Conservation (phyloP, 129 eudicot species). For the Pseudognaphalium luteoalbum region DNA sequence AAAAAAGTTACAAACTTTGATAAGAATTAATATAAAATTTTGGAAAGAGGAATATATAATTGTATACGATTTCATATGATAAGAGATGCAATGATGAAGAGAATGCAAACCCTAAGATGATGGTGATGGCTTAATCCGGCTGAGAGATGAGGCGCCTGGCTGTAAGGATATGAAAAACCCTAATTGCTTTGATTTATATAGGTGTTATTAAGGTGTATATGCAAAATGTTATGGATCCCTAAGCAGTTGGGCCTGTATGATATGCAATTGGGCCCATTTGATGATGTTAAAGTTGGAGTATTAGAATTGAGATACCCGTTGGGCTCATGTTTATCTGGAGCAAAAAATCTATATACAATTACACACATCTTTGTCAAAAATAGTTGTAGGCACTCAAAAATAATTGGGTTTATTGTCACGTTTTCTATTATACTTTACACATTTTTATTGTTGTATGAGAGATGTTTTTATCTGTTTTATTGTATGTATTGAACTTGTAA, state of each 20-base stretch:
- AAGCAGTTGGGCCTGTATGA: slow-evolving; percentile 10
- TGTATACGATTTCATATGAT: background rate
- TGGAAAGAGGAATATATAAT: no score
- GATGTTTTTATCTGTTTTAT: no score
- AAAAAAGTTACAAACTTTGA: no score
- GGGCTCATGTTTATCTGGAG: no score
- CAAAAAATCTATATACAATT: no score
- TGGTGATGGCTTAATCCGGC: slow-evolving; percentile 1
- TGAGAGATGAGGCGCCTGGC: slow-evolving; percentile 31
- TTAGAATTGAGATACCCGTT: background rate
- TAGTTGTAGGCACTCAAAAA: no score
- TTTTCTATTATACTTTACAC: no score
- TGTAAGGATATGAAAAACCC: slow-evolving; percentile 30
- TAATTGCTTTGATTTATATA: slow-evolving; percentile 29
- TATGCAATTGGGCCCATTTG: background rate
- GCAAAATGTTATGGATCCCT: background rate
- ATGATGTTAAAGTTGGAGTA: no score
- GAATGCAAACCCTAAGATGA: background rate
- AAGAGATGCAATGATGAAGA: background rate
- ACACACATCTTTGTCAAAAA: no score
- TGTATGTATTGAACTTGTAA: no score
- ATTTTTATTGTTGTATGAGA: no score
- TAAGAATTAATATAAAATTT: background rate
- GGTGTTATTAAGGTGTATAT: slow-evolving; percentile 21
- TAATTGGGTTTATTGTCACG: no score